These are phyloP conservation scores for Leucocoprinus sp. DNA, from an alignment of 768 basidiomycete genomes.

Conservation along the genomic window DNA sequence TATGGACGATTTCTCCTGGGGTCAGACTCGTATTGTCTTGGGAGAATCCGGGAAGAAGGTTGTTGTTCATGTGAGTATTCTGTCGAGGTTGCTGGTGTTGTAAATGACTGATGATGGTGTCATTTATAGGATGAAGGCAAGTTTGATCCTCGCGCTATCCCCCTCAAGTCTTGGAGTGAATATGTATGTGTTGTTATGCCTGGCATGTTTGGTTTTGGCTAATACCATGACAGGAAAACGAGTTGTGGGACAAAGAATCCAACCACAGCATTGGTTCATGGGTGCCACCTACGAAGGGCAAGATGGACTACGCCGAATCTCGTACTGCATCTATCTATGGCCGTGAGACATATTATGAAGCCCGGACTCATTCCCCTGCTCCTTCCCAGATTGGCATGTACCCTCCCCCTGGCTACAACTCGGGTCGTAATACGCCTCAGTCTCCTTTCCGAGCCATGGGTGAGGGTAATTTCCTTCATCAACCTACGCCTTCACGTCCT, in stretches of 20 bases:
- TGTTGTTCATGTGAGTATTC: slow-evolving; percentile 73
- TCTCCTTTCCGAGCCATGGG: slow-evolving; percentile 33
- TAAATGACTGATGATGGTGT: no score
- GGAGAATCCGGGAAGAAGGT: slow-evolving; percentile 95
- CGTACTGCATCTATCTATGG: slow-evolving; percentile 78
- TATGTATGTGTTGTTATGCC: slow-evolving; percentile 49
- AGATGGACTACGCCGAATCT: slow-evolving; percentile 71
- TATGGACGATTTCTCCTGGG: slow-evolving; percentile 99
- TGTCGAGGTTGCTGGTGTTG: slow-evolving; percentile 8
- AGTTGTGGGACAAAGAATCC: slow-evolving; percentile 95
- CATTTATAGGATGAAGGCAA: slow-evolving; percentile 83
- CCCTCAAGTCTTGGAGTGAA: slow-evolving; percentile 94
- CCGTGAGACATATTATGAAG: slow-evolving; percentile 82
- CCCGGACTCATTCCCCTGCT: slow-evolving; percentile 63
- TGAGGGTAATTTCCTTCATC: slow-evolving; percentile 36
- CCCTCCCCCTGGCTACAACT: slow-evolving; percentile 66
- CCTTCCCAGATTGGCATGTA: slow-evolving; percentile 57
- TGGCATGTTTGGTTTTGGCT: background rate
- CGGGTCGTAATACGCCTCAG: slow-evolving; percentile 67
- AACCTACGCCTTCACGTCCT: slow-evolving; percentile 62
- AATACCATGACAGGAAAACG: slow-evolving; percentile 60
- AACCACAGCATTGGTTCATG: slow-evolving; percentile 94
- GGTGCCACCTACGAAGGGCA: slow-evolving; percentile 72
- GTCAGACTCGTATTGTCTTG: slow-evolving; percentile 84
- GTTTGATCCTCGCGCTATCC: slow-evolving; percentile 89